phyloP scores from a whole-genome alignment of 2,329 filamentous ascomycete genomes.

The Sarocladium kiliense region DNA sequence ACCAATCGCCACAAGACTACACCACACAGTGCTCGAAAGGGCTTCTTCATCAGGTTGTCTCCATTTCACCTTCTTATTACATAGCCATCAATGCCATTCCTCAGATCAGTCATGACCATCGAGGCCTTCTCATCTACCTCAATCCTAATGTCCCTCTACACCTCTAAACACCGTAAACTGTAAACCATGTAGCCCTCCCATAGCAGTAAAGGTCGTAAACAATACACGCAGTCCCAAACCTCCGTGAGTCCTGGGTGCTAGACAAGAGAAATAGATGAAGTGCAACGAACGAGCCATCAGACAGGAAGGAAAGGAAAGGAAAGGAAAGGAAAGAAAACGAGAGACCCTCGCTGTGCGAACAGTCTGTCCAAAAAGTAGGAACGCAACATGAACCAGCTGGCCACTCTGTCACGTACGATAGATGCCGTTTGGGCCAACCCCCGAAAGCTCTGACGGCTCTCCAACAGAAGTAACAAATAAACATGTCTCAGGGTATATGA shows the following conservation, averaged over 20 bases:
- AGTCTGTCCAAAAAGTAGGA: too few species aligned
- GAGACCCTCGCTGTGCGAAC: conserved; percentile 11
- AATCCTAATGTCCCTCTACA: neutral
- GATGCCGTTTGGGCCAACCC: neutral
- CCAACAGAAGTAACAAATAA: neutral
- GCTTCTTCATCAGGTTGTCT: too few species aligned
- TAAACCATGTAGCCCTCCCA: neutral
- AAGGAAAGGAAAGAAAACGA: conserved; percentile 20
- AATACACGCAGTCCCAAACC: neutral
- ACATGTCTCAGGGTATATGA: conserved; percentile 4
- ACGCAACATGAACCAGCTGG: neutral
- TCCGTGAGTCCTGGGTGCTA: too few species aligned
- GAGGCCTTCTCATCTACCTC: neutral
- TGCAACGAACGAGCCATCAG: conserved; percentile 9
- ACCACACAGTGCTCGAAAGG: too few species aligned
- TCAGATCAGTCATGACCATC: neutral
- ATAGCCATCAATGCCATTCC: neutral
- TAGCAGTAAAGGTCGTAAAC: neutral
- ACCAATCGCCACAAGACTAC: too few species aligned
- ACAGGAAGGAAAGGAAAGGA: conserved; percentile 14
- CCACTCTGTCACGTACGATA: neutral
- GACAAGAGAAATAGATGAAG: neutral
- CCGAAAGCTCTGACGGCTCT: conserved; percentile 10
- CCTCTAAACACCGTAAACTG: neutral
- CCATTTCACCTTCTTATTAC: neutral